phyloP scores from a whole-genome alignment of 441 rosid genomes.

The Erysimum cheiri region DNA sequence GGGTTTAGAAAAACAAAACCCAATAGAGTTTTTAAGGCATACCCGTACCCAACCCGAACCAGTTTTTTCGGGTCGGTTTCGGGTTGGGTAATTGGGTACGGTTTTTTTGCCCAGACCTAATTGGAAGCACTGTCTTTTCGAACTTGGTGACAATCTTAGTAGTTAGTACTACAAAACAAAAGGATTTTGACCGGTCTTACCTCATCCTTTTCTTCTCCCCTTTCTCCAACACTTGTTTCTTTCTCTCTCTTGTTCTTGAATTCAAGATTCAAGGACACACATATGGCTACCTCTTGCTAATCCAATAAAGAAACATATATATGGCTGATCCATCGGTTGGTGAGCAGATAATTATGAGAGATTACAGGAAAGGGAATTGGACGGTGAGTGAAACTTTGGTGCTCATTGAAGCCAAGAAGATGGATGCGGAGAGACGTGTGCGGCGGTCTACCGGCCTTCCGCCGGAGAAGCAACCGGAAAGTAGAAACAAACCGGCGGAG shows the following conservation, averaged over 20 bases:
- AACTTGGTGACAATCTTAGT: conserved; percentile 34
- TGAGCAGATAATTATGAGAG: conserved; percentile 46
- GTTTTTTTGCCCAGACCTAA: no score
- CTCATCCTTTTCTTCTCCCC: conserved; percentile 33
- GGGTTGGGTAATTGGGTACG: no score
- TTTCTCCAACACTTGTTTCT: conserved; percentile 23
- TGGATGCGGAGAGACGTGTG: conserved; percentile 80
- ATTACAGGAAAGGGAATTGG: conserved; percentile 86
- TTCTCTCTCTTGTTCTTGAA: conserved; percentile 39
- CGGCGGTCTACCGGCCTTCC: conserved; percentile 35
- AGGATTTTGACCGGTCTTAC: conserved; percentile 36
- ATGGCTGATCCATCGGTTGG: conserved; percentile 54
- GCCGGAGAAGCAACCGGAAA: conserved; percentile 30
- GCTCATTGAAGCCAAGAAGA: conserved; percentile 79
- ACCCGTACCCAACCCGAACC: no score
- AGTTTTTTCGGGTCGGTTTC: no score
- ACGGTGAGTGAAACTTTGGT: conserved; percentile 72
- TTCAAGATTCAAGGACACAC: conserved; percentile 38
- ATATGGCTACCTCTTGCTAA: conserved; percentile 13
- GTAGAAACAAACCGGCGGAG: conserved; percentile 52
- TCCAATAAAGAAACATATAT: neutral
- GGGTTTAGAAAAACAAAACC: no score
- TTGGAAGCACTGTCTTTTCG: conserved; percentile 35
- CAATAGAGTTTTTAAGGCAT: no score
- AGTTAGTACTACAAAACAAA: conserved; percentile 17